A percentile compares a stretch with the other conserved stretches of the same genome.
These are phyloP conservation scores for Phtheirospermum japonicum DNA, from an alignment of 257 asterid genomes.

Conservation along the genomic window DNA sequence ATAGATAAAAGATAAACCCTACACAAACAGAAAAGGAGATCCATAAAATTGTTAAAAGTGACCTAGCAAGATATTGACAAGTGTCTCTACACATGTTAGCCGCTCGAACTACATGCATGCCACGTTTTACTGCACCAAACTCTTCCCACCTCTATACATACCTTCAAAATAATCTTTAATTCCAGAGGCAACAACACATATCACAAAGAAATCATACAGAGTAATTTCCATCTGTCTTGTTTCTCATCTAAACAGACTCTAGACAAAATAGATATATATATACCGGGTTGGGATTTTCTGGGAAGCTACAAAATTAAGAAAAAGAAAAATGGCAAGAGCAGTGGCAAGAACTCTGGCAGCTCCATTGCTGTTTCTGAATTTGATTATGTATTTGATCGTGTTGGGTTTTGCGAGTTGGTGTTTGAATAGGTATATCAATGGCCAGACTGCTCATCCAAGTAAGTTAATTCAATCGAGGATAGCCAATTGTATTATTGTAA, in stretches of 20 bases:
- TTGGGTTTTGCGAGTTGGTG: constrained; percentile 93
- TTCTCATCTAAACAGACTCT: too few species aligned
- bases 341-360: constrained; percentile 74
- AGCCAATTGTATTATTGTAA: too few species aligned
- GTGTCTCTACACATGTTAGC: constrained; percentile 39
- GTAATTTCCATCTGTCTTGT: too few species aligned
- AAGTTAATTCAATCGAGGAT: constrained; percentile 24
- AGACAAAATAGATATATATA: neutral
- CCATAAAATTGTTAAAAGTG: too few species aligned
- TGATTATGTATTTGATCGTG: constrained; percentile 64
- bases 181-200: too few species aligned
- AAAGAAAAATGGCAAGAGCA: constrained; percentile 58
- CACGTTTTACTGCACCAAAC: constrained; percentile 30
- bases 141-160: constrained; percentile 11
- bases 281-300: neutral
- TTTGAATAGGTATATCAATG: constrained; percentile 66
- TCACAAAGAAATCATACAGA: neutral
- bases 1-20: too few species aligned
- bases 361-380: constrained; percentile 71
- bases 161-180: neutral
- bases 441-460: constrained; percentile 83
- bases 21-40: too few species aligned
- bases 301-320: constrained; percentile 2
- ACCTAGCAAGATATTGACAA: constrained; percentile 20
- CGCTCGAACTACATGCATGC: constrained; percentile 26